Conservation (phyloP, 73 alveolate genomes). For the Paramecium caudatum region DNA sequence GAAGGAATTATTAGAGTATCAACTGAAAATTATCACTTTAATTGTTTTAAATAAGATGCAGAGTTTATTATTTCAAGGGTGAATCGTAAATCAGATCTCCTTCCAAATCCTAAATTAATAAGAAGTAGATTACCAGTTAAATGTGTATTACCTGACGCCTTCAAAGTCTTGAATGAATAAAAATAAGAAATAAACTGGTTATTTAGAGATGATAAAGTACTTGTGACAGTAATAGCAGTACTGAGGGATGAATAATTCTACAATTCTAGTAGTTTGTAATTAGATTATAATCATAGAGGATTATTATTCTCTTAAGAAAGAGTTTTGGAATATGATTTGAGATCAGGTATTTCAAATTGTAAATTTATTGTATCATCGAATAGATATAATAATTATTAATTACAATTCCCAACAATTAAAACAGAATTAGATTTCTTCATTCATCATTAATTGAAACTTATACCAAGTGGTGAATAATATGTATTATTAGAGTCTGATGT, state of each 20-base stretch:
- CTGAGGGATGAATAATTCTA: not conserved
- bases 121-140: not conserved
- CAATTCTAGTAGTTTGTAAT: not conserved
- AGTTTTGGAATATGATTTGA: not conserved
- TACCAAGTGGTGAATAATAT: conserved; percentile 29
- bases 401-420: not conserved
- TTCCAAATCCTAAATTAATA: conserved; percentile 15
- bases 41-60: not conserved
- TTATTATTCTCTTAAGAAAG: not conserved
- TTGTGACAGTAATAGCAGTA: not conserved
- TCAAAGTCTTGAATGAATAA: conserved; percentile 9
- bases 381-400: not conserved
- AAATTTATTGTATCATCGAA: conserved; percentile 7
- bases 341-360: conserved; percentile 23
- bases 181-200: conserved; percentile 31
- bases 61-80: not conserved
- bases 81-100: not conserved
- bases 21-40: conserved; percentile 19
- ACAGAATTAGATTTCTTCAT: conserved; percentile 3
- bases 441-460: not conserved
- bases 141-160: conserved; percentile 16
- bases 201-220: conserved; percentile 5
- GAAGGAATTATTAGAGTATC: not conserved
- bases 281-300: not conserved
- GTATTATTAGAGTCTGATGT: not conserved